Conservation (phyloP, 805 yeast species). For the Suhomyces sp. region DNA sequence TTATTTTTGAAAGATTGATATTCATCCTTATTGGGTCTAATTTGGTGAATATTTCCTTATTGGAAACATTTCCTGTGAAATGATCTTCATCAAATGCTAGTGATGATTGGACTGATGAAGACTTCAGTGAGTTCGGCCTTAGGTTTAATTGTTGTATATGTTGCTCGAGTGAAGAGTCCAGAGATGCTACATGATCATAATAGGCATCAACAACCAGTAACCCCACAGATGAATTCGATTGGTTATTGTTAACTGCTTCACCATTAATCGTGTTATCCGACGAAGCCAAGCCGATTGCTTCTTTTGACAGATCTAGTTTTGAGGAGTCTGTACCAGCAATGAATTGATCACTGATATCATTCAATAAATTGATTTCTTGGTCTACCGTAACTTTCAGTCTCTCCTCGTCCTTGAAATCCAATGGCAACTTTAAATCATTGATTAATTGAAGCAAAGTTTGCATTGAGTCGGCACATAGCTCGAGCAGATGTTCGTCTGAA, state of each 20-base stretch:
- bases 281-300: too few species aligned
- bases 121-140: slow-evolving; percentile 11
- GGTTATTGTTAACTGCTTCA: too few species aligned
- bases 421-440: slow-evolving; percentile 70
- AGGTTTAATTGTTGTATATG: slow-evolving; percentile 25
- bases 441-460: slow-evolving; percentile 67
- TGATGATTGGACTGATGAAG: too few species aligned
- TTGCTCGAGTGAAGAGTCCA: slow-evolving; percentile 23
- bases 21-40: slow-evolving; percentile 26
- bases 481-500: slow-evolving; percentile 48
- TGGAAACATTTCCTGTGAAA: slow-evolving; percentile 12
- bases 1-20: slow-evolving; percentile 38
- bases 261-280: too few species aligned
- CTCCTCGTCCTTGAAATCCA: slow-evolving; percentile 56
- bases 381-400: slow-evolving; percentile 49
- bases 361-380: slow-evolving; percentile 38
- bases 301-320: too few species aligned
- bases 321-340: too few species aligned
- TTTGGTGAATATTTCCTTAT: not conserved
- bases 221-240: not conserved
- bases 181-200: slow-evolving; percentile 2
- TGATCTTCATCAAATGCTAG: slow-evolving; percentile 32
- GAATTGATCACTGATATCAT: slow-evolving; percentile 34
- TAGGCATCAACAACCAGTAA: slow-evolving; percentile 1
- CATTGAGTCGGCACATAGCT: slow-evolving; percentile 81